Percentiles rank a stretch among this genome's conserved stretches.
Conservation (phyloP, 2,329 filamentous ascomycete species). For the Colletotrichum cuscutae region DNA sequence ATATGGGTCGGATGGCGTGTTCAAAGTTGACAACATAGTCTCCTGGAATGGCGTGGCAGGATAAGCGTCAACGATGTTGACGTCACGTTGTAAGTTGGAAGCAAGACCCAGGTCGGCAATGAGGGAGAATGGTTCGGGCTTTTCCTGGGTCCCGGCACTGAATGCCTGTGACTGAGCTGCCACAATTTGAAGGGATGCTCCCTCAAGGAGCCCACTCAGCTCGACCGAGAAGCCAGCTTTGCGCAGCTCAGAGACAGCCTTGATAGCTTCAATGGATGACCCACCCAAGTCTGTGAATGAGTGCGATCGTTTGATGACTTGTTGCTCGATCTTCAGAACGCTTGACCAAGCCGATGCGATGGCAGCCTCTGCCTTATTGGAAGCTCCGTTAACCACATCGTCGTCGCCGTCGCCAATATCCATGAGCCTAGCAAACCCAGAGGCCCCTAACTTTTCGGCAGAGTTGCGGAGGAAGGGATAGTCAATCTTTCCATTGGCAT, state of each 20-base stretch:
- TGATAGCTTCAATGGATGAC: slow-evolving; percentile 37
- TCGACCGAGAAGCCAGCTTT: background rate
- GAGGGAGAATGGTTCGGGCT: slow-evolving; percentile 32
- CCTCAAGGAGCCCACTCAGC: background rate
- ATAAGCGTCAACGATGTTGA: slow-evolving; percentile 35
- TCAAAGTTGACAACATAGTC: slow-evolving; percentile 29
- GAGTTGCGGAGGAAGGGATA: background rate
- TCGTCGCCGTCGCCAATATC: background rate
- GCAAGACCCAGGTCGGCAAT: background rate
- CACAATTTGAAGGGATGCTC: background rate
- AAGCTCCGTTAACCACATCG: too few species aligned
- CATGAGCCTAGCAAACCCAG: background rate
- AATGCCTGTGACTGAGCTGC: background rate
- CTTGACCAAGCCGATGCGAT: slow-evolving; percentile 29
- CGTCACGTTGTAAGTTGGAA: background rate
- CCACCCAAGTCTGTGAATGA: slow-evolving; percentile 37
- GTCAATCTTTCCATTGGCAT: slow-evolving; percentile 40
- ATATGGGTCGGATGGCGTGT: slow-evolving; percentile 29
- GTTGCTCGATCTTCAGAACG: slow-evolving; percentile 26
- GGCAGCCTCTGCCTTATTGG: slow-evolving; percentile 5
- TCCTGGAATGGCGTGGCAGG: slow-evolving; percentile 40
- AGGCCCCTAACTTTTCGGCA: background rate
- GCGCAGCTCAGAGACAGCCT: slow-evolving; percentile 16
- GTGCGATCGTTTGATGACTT: slow-evolving; percentile 15
- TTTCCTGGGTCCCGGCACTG: background rate